Evolutionary conservation across 176 grass and related monocot species (phyloP), one percentile per base, ranked within the genome.

Genomic region (Carex pumila): DNA sequence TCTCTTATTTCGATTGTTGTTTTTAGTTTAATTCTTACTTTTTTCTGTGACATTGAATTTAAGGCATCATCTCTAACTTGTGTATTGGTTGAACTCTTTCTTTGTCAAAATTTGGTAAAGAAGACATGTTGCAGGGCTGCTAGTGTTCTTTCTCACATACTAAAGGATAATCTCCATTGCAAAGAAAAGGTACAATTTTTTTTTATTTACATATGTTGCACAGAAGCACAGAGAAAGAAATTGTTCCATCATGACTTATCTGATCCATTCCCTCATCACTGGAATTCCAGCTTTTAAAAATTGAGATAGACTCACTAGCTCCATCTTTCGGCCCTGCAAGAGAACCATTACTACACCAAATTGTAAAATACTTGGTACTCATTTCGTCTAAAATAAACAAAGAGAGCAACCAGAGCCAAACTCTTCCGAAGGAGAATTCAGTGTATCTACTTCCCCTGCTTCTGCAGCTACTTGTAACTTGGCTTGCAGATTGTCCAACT

Each of bases 111-210:
- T 78, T 78, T 78, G 25, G 47, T 9, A 84, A 81, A 90, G 84
- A 88, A 99, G 96, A 90, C 83, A 61, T 99, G 91, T 90, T 93
- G 90, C 83, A 92, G 91, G 84, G 91, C 93, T 84, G 87, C 93
- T 85, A 93, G 93, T 36, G 88, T 95, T 88, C 96, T 99, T 74
- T 92, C 91, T 92, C 87, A 95, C 81, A 88, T 99, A 84, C 92
- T 99, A 80, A 95, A 93, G 85, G 90, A 99, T 72, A 99, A 99
- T 84, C 66, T 94, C 64, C 91, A 89, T 89, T 95, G 90, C 96
- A 99, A 95, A 88, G 91, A 95, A 67, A 88, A 79, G 79, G 96
- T 99, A 95, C 83, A 89, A 86, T 63, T 12, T 84, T 84, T 52
- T 56, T 31, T 71, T 69, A 34, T 83, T 90, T 53, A 73, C 58